Evolutionary conservation across 2,329 filamentous ascomycete genomes (phyloP).

Genomic region (Fusarium oligoseptatum): DNA sequence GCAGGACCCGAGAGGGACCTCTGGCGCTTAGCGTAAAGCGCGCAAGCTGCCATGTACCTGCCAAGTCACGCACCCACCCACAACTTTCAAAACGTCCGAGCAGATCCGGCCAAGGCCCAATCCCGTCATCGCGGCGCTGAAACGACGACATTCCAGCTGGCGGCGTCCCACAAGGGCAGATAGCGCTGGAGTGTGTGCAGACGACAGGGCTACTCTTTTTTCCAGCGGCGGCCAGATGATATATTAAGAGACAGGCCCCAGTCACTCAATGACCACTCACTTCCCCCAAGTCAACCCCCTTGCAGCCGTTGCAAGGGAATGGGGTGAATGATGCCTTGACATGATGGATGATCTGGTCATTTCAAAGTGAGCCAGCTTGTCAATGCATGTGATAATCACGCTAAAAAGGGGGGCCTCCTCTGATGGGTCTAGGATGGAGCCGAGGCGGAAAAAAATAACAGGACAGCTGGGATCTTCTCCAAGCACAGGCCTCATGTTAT

Average conservation of each 20-base stretch:
- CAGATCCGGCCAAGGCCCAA: conserved; percentile 33
- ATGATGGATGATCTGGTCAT: conserved; percentile 48
- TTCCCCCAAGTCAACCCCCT: conserved; percentile 6
- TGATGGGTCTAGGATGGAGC: not conserved
- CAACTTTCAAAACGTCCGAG: conserved; percentile 22
- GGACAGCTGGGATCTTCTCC: conserved; percentile 17
- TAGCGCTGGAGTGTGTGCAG: conserved; percentile 1
- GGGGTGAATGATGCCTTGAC: conserved; percentile 43
- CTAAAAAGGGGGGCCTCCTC: conserved; percentile 44
- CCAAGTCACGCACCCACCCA: conserved; percentile 24
- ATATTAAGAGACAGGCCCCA: not conserved
- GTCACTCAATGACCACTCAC: not conserved
- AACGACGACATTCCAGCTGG: conserved; percentile 37
- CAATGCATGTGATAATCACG: conserved; percentile 48
- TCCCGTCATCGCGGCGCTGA: conserved; percentile 34
- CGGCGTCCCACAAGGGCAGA: not conserved
- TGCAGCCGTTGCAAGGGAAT: conserved; percentile 30
- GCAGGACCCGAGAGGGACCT: conserved; percentile 31
- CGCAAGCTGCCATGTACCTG: conserved; percentile 30
- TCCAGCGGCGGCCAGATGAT: not conserved
- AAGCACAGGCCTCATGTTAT: conserved; percentile 35
- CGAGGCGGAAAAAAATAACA: conserved; percentile 8
- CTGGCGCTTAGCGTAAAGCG: not conserved
- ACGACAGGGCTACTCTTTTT: conserved; percentile 23
- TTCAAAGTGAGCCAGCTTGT: conserved; percentile 35